A percentile compares a stretch with the other conserved stretches of the same genome.
Conservation (phyloP, 331 rosid species). For the Quercus lobata region DNA sequence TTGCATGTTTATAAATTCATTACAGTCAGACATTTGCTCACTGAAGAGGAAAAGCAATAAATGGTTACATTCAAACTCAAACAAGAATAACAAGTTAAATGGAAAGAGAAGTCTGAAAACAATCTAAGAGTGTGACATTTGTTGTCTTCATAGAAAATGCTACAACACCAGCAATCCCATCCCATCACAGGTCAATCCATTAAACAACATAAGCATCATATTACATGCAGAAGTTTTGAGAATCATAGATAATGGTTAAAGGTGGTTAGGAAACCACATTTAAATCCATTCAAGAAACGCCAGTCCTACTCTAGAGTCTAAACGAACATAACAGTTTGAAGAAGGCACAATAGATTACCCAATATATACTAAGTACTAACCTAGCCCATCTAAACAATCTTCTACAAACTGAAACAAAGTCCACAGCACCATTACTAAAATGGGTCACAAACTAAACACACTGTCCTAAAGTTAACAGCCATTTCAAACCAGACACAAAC, state of each 20-base stretch:
- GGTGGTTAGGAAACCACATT: constrained; percentile 13
- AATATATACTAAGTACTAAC: constrained; percentile 34
- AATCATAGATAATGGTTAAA: neutral
- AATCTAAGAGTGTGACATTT: too few species aligned
- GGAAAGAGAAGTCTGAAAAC: too few species aligned
- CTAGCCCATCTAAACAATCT: constrained; percentile 29
- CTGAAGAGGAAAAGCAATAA: too few species aligned
- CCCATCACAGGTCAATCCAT: neutral
- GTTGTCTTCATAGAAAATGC: too few species aligned
- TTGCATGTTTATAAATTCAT: neutral
- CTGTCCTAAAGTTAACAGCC: constrained; percentile 11
- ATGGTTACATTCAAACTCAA: too few species aligned
- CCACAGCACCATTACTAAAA: constrained; percentile 13
- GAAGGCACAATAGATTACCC: constrained; percentile 25
- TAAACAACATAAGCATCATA: neutral
- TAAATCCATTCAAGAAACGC: constrained; percentile 22
- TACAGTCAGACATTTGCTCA: too few species aligned
- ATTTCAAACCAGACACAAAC: neutral
- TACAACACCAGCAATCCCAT: neutral
- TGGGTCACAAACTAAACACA: constrained; percentile 26
- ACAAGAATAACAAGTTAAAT: too few species aligned
- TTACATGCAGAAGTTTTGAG: neutral
- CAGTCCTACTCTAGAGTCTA: neutral
- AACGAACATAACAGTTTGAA: constrained; percentile 15
- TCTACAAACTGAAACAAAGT: constrained; percentile 8